phyloP scores from a whole-genome alignment of 208 protist genomes.

The Trypanosoma rangeli region DNA sequence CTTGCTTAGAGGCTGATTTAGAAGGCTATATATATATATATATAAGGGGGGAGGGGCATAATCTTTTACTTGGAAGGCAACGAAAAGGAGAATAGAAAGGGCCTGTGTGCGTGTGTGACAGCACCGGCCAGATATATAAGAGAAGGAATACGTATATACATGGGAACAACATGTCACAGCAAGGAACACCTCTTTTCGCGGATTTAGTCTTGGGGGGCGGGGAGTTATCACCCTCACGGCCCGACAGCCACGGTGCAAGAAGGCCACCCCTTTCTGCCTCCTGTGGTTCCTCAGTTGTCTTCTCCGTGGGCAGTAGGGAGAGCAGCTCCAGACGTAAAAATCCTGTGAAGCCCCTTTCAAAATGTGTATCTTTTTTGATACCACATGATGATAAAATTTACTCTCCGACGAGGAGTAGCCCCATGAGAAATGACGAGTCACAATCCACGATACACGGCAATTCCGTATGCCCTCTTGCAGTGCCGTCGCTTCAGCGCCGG shows the following conservation, averaged over 20 bases:
- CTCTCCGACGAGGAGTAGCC: neutral
- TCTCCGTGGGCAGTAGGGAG: neutral
- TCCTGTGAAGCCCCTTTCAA: neutral
- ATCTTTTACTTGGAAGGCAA: too few relatives aligned
- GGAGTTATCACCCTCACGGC: too few relatives aligned
- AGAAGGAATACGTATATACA: neutral
- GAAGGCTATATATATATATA: neutral
- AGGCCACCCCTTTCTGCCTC: neutral
- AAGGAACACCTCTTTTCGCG: too few relatives aligned
- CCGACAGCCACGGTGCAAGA: too few relatives aligned
- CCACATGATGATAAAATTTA: neutral
- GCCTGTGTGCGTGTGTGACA: neutral
- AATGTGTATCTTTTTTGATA: neutral
- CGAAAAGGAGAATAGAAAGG: neutral
- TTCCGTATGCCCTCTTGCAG: neutral
- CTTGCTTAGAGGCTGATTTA: too few relatives aligned
- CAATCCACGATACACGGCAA: neutral
- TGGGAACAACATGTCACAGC: neutral
- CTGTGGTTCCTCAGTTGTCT: neutral
- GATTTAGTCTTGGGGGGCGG: too few relatives aligned
- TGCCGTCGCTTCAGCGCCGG: neutral
- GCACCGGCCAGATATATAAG: neutral
- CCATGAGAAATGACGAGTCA: neutral
- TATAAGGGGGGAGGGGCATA: too few relatives aligned
- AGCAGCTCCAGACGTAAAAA: neutral